phyloP scores from a whole-genome alignment of 1,284 basidiomycete species.

The Tylopilus orsonianus region DNA sequence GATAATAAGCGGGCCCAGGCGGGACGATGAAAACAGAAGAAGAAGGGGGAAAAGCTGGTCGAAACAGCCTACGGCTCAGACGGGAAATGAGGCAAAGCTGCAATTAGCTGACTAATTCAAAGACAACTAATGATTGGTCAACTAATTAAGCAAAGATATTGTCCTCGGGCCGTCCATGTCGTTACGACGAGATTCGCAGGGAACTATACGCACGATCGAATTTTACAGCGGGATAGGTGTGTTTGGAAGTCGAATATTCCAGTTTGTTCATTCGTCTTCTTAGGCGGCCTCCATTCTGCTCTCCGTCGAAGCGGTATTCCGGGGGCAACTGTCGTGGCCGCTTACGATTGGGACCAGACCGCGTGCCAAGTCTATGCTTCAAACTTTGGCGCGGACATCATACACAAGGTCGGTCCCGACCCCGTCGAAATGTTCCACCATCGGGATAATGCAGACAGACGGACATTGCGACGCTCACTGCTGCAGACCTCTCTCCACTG shows the following conservation, averaged over 20 bases:
- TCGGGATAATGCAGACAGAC: constrained; percentile 38
- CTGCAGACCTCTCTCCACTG: constrained; percentile 43
- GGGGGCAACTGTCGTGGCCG: constrained; percentile 47
- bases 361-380: constrained; percentile 65
- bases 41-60: constrained; percentile 7
- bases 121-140: constrained; percentile 2
- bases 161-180: not conserved
- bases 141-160: constrained; percentile 3
- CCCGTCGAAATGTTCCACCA: not conserved
- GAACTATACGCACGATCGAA: constrained; percentile 54
- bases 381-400: constrained; percentile 49
- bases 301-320: constrained; percentile 50
- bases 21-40: constrained; percentile 2
- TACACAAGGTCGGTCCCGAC: constrained; percentile 46
- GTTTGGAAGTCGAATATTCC: constrained; percentile 4
- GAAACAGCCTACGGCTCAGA: constrained; percentile 4
- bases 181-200: constrained; percentile 16
- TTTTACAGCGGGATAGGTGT: constrained; percentile 78
- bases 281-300: constrained; percentile 72
- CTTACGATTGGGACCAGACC: constrained; percentile 77
- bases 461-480: constrained; percentile 61
- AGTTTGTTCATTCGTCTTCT: constrained; percentile 14
- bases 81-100: constrained; percentile 17
- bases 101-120: constrained; percentile 28
- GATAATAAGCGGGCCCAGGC: not conserved